A percentile compares a stretch with the other conserved stretches of the same genome.
phyloP scores from a whole-genome alignment of 495 filamentous ascomycete species.

The Xylaria cubensis region DNA sequence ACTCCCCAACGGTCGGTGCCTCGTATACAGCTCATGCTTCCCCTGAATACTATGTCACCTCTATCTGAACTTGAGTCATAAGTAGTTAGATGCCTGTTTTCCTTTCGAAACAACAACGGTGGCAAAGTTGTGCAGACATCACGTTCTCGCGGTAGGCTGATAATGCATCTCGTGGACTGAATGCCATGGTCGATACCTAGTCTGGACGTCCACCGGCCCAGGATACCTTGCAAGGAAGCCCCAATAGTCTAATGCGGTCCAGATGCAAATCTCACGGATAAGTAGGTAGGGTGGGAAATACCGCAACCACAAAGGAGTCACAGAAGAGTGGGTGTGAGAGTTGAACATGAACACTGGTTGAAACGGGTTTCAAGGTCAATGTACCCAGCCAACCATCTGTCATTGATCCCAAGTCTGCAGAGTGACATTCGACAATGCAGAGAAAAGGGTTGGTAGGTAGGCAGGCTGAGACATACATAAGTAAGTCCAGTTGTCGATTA shows the following conservation, averaged over 20 bases:
- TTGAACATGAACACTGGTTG: not conserved
- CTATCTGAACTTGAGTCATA: not conserved
- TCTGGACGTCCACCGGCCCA: not conserved
- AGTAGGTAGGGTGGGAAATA: not conserved
- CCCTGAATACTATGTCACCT: not conserved
- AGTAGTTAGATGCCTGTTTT: not conserved
- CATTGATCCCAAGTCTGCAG: not conserved
- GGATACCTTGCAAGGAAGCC: not conserved
- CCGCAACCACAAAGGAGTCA: not conserved
- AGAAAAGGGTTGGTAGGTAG: not conserved
- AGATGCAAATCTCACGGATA: slow-evolving; percentile 1
- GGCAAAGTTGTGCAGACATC: not conserved
- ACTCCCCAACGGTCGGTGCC: not conserved
- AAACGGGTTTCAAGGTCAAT: not conserved
- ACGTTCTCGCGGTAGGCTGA: not conserved
- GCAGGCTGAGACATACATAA: not conserved
- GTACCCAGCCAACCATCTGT: slow-evolving; percentile 2
- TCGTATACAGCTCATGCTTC: not conserved
- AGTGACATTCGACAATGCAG: slow-evolving; percentile 5
- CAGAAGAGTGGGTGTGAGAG: not conserved
- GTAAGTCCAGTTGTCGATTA: not conserved
- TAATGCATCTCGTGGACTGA: not conserved
- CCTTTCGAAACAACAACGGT: not conserved
- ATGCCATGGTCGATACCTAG: not conserved
- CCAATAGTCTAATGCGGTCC: not conserved